Conservation (phyloP, 2,329 filamentous ascomycete species). For the Fusarium sp. region DNA sequence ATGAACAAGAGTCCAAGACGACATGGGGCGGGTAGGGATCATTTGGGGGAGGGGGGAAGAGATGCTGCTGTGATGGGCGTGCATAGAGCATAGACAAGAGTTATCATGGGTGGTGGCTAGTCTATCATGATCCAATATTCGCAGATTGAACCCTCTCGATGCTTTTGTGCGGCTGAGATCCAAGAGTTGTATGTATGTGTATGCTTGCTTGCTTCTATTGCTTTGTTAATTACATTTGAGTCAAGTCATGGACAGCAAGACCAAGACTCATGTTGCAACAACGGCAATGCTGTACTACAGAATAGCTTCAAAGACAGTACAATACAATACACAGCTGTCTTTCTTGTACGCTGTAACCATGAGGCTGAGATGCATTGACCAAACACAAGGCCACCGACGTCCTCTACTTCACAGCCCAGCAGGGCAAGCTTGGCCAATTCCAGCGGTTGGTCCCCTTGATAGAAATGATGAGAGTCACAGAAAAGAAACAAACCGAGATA, state of each 20-base stretch:
- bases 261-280: slow-evolving; percentile 1
- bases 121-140: background rate
- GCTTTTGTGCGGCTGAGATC: background rate
- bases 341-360: slow-evolving; percentile 25
- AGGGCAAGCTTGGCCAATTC: background rate
- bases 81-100: slow-evolving; percentile 25
- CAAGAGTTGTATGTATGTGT: background rate
- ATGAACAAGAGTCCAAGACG: slow-evolving; percentile 36
- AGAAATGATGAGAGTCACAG: slow-evolving; percentile 38
- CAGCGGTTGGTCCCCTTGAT: slow-evolving; percentile 4
- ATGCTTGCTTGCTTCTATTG: background rate
- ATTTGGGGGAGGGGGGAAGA: slow-evolving; percentile 20
- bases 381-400: background rate
- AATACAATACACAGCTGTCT: background rate
- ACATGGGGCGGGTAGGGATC: slow-evolving; percentile 1
- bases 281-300: slow-evolving; percentile 19
- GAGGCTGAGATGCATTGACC: slow-evolving; percentile 31
- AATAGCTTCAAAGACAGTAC: slow-evolving; percentile 18
- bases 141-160: slow-evolving; percentile 10
- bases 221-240: slow-evolving; percentile 1
- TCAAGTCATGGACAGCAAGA: slow-evolving; percentile 6
- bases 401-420: background rate
- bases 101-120: slow-evolving; percentile 14
- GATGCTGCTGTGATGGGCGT: slow-evolving; percentile 14
- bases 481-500: slow-evolving; percentile 26